A percentile compares a stretch with the other conserved stretches of the same genome.
Conservation (phyloP, 257 asterid genomes). For the Solanum lignicaule region DNA sequence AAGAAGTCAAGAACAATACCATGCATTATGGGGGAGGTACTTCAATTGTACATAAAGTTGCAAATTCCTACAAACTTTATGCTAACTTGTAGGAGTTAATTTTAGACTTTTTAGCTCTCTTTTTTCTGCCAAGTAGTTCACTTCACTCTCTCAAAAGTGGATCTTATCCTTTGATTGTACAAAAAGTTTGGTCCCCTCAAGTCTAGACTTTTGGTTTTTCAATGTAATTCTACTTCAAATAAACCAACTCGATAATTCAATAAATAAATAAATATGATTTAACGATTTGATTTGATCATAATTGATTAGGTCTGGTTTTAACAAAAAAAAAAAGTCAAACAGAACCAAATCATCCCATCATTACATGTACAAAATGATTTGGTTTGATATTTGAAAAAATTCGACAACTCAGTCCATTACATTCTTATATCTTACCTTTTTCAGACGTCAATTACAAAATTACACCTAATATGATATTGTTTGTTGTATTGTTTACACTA, state of each 20-base stretch:
- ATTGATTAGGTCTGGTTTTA: background rate
- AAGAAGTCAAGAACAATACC: background rate
- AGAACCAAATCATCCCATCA: background rate
- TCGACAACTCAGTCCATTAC: background rate
- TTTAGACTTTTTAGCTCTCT: background rate
- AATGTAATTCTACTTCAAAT: background rate
- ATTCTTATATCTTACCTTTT: too few relatives aligned
- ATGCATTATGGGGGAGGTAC: background rate
- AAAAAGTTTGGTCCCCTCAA: slow-evolving; percentile 2
- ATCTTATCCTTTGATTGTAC: slow-evolving; percentile 14
- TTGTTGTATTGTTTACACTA: background rate
- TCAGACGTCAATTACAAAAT: background rate
- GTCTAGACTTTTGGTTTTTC: background rate
- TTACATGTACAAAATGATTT: background rate
- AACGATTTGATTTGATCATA: background rate
- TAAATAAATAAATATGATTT: too few relatives aligned
- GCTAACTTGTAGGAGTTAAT: background rate
- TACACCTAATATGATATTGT: background rate
- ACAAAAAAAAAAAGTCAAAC: background rate
- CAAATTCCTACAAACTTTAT: background rate
- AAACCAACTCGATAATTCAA: background rate
- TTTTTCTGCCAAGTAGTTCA: background rate
- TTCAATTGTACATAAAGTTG: slow-evolving; percentile 8
- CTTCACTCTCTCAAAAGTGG: background rate
- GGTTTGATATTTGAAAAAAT: too few relatives aligned